phyloP scores from a whole-genome alignment of 768 basidiomycete genomes.

The Lanmaoa pseudosensibilis region DNA sequence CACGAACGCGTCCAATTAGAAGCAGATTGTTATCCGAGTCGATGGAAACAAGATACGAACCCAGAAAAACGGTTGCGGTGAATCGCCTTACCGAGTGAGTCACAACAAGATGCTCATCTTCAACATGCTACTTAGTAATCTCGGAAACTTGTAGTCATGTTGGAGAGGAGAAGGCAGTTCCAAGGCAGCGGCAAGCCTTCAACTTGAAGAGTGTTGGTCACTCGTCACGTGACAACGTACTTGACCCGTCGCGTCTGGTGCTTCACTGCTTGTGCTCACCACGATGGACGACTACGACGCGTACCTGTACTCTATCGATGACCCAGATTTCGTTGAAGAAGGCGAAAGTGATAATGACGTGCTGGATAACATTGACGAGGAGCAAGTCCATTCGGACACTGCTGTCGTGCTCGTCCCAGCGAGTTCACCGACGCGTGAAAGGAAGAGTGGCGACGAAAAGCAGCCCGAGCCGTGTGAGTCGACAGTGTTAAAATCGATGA shows the following conservation, averaged over 20 bases:
- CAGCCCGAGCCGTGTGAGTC: neutral
- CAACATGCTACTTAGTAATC: neutral
- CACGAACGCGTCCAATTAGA: too few species aligned
- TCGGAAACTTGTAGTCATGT: neutral
- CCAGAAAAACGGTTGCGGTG: neutral
- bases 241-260: constrained; percentile 4
- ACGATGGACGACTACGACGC: constrained; percentile 28
- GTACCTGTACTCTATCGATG: constrained; percentile 23
- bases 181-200: too few species aligned
- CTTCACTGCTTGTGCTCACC: neutral
- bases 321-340: constrained; percentile 5
- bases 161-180: too few species aligned
- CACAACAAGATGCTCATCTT: too few species aligned
- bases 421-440: constrained; percentile 8
- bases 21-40: neutral
- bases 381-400: constrained; percentile 6
- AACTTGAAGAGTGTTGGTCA: too few species aligned
- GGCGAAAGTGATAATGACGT: constrained; percentile 23
- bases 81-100: neutral
- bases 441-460: neutral
- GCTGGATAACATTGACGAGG: constrained; percentile 25
- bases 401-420: constrained; percentile 19
- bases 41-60: neutral
- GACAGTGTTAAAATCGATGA: neutral
- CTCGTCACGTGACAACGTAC: constrained; percentile 3